These are phyloP conservation scores for Cladophialophora psammophila DNA, from an alignment of 2,329 filamentous ascomycete species.

Conservation along the genomic window DNA sequence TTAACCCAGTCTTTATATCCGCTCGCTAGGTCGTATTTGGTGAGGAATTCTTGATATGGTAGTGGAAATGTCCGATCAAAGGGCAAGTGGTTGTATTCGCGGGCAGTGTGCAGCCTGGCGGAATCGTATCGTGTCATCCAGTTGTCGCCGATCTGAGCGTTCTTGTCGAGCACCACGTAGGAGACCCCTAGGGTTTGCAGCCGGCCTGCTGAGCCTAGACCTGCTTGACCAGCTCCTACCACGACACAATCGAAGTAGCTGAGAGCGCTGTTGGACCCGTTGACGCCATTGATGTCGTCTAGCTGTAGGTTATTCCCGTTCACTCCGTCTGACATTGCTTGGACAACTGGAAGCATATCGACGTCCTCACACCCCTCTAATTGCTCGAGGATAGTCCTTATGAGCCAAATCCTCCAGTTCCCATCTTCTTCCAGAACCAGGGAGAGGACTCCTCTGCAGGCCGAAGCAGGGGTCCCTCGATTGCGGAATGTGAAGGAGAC, in stretches of 20 bases:
- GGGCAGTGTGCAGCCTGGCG: constrained; percentile 44
- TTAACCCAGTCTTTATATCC: constrained; percentile 37
- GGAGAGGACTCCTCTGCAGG: constrained; percentile 26
- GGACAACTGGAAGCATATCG: constrained; percentile 31
- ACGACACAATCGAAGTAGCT: constrained; percentile 44
- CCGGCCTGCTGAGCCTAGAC: constrained; percentile 53
- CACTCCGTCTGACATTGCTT: constrained; percentile 7
- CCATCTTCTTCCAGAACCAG: constrained; percentile 28
- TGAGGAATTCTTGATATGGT: constrained; percentile 40
- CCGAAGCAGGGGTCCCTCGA: constrained; percentile 15
- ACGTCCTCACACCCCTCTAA: constrained; percentile 38
- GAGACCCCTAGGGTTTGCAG: constrained; percentile 53
- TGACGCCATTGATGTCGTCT: background rate
- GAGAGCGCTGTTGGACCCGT: background rate
- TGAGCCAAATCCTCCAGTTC: constrained; percentile 43
- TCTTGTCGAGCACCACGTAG: constrained; percentile 55
- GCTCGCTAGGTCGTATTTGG: constrained; percentile 41
- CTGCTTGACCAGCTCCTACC: constrained; percentile 55
- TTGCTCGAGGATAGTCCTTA: constrained; percentile 38
- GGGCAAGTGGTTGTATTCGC: constrained; percentile 40
- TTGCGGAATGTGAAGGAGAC: constrained; percentile 25
- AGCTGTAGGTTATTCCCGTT: background rate
- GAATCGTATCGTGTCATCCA: constrained; percentile 58
- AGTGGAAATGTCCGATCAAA: constrained; percentile 42
- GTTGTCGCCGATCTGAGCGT: constrained; percentile 55